A percentile compares a stretch with the other conserved stretches of the same genome.
phyloP scores from a whole-genome alignment of 176 grass and related monocot genomes.

The Oryza meyeriana region DNA sequence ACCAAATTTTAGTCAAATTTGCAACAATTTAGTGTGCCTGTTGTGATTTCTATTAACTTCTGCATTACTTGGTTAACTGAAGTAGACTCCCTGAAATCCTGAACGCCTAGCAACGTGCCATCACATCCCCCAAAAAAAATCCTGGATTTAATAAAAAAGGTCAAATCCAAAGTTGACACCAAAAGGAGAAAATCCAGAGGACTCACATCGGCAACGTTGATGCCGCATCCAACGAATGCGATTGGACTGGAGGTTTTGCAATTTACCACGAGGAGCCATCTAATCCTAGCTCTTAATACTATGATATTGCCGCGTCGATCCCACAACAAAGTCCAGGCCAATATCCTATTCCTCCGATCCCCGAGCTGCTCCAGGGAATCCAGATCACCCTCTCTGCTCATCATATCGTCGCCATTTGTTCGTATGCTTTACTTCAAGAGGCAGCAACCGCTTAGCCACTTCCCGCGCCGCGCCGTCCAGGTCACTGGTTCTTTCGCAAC shows the following conservation, averaged over 20 bases:
- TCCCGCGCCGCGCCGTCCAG: not conserved
- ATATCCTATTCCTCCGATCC: not conserved
- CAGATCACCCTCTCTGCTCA: slow-evolving; percentile 4
- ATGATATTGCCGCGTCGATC: slow-evolving; percentile 4
- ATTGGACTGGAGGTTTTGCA: not conserved
- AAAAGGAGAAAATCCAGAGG: not conserved
- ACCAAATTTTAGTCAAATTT: not conserved
- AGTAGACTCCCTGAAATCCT: not conserved
- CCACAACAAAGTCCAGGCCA: not conserved
- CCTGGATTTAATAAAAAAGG: not conserved
- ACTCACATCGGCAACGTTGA: slow-evolving; percentile 1
- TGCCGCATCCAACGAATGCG: not conserved
- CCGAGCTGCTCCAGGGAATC: slow-evolving; percentile 10
- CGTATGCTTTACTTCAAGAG: slow-evolving; percentile 41
- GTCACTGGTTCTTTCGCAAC: slow-evolving; percentile 20
- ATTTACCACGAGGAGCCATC: not conserved
- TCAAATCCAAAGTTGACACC: not conserved
- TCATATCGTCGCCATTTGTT: slow-evolving; percentile 32
- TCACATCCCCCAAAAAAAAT: slow-evolving; percentile 21
- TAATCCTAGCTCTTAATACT: not conserved
- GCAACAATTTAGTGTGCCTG: not conserved
- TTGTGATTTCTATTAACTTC: not conserved
- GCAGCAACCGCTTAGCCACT: slow-evolving; percentile 43
- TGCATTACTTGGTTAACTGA: not conserved
- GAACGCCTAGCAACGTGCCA: not conserved